Base-by-base conservation (phyloP, 2,329 filamentous ascomycete species). In the Aspergillus alliaceus region DNA sequence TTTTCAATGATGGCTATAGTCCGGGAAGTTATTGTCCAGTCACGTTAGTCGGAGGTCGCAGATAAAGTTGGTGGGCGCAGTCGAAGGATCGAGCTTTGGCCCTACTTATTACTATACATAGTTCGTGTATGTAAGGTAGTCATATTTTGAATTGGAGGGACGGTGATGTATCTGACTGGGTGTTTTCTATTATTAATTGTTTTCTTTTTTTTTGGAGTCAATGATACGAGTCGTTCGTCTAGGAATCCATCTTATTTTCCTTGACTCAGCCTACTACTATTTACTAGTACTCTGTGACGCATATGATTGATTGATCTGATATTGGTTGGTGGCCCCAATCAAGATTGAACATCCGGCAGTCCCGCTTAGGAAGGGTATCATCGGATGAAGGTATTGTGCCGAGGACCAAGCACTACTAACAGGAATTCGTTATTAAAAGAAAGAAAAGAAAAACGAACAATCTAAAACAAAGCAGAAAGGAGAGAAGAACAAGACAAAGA, bases 21-120 rank as follows among this genome's bases (percentile, higher is more conserved):
- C 35, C 51, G 54, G 59, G 54, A 56, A 40, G 40, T 61, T 61
- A 61, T 61, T 53, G 53, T 53, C 59, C 59, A 61, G 59, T 61
- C 40, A 56, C 27, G 31, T 55, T 56, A 25, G 46, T 40, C 32
- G n/a, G 20, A 44, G n/a, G 48, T 42, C 47, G 37, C 51, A 56
- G 59, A 61, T 61, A 61, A 61, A 61, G 59, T 61, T 61, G 52
- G 37, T 54, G 54, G 54, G 51, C 54, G 57, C 54, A 54, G 53
- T 35, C 27, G 44, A 53, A 60, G 58, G 59, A 59, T 59, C 51
- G 57, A 61, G 59, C 59, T 59, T 57, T 59, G 54, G 54, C 54
- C 56, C 42, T 52, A 37, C 31, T 35, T 31, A 44, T 32, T 37
- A 34, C 39, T 51, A 50, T 53, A 34, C 34, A 44, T 59, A 32